Base-by-base conservation (phyloP, 257 asterid genomes). In the Scutellaria galericulata region DNA sequence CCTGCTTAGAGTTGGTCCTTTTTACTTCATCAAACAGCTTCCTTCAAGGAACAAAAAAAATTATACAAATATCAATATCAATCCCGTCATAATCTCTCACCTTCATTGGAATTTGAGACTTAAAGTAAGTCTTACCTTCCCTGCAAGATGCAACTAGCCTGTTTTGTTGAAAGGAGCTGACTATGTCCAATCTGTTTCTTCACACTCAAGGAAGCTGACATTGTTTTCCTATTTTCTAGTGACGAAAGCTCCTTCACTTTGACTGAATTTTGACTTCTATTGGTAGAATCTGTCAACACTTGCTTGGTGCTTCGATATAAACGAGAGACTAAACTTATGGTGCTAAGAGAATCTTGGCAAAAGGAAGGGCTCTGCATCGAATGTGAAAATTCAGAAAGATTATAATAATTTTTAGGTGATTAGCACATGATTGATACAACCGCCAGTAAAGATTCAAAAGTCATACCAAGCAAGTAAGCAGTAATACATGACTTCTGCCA, bases 401-500 rank as follows among this genome's bases (percentile, higher is more conserved):
- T 40, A 56, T 45, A 42, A 66, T 0, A 54, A 48, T 12, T 50
- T 71, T 14, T 9, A 59, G 39, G 31, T 70, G 66, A 15, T 58
- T 13, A 55, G 22, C 51, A 73, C 9, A 60, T 18, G 39, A 41
- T 50, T 12, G 63, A 72, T 69, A 42, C 20, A 77, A 57, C 45
- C 54, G 59, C 66, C 35, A 60, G 27, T 37, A 27, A 58, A 66
- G 24, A 11, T 58, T 46, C 4, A 3, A 68, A 78, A 78, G 14
- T 35, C 82, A 13, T 89, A 94, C 97, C 96, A 91, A 79, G 83
- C 96, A 89, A 76, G 90, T 77, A 31, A 94, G 79, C 83, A 94
- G 73, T 69, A 94, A 58, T 12, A 82, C 86, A 66, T 27, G 90
- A 86, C 83, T 88, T 73, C 79, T 74, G 63, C 92, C 88, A 18